Percentiles rank a stretch among this genome's conserved stretches.
These are phyloP conservation scores for Kingdonia uniflora DNA, from an alignment of 164 flowering plant species.

Conservation along the genomic window DNA sequence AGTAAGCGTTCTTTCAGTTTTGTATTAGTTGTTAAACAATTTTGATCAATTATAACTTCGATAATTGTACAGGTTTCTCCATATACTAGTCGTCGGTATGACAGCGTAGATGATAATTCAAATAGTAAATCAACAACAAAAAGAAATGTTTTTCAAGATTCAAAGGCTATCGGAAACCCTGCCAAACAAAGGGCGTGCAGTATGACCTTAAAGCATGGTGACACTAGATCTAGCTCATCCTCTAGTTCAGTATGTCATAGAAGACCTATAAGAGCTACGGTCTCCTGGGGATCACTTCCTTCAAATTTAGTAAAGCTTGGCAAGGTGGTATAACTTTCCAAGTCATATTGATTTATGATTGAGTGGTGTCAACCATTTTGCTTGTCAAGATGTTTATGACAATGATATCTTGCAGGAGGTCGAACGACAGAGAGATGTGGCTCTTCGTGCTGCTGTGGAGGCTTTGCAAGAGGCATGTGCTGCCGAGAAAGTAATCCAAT, in stretches of 20 bases:
- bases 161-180: constrained; percentile 18
- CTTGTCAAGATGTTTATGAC: background rate
- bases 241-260: constrained; percentile 11
- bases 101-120: constrained; percentile 27
- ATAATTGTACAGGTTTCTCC: constrained; percentile 26
- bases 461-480: constrained; percentile 71
- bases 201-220: too few species aligned
- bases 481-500: constrained; percentile 49
- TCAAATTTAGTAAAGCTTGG: constrained; percentile 33
- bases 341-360: background rate
- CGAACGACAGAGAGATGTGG: constrained; percentile 40
- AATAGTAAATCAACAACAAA: constrained; percentile 15
- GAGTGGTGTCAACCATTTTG: background rate
- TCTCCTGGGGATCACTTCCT: constrained; percentile 40
- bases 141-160: constrained; percentile 11
- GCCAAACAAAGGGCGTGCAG: constrained; percentile 12
- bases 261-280: constrained; percentile 20
- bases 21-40: background rate
- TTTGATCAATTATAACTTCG: background rate
- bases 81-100: constrained; percentile 13
- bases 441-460: constrained; percentile 49
- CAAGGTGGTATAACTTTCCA: constrained; percentile 27
- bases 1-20: constrained; percentile 24
- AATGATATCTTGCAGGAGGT: constrained; percentile 36
- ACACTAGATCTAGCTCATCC: too few species aligned